These are phyloP conservation scores for Maudiozyma bulderi DNA, from an alignment of 805 yeast species.

Conservation along the genomic window DNA sequence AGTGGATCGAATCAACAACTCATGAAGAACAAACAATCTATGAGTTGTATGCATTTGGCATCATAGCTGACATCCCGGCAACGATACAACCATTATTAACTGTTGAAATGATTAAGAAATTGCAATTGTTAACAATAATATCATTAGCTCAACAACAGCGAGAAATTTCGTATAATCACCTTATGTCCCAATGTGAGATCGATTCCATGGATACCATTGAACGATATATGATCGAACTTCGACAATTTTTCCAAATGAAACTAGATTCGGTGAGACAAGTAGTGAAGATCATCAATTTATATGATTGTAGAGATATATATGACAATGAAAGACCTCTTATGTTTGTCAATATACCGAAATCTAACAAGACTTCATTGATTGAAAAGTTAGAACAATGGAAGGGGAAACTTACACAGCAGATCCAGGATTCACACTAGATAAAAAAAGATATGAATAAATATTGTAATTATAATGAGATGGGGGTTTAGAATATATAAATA, in stretches of 20 bases:
- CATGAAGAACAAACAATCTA: constrained; percentile 7
- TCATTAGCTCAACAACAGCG: constrained; percentile 13
- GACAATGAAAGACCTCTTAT: constrained; percentile 11
- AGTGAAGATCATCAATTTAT: constrained; percentile 8
- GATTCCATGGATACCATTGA: constrained; percentile 12
- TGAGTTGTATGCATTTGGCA: constrained; percentile 25
- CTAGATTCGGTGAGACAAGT: constrained; percentile 17
- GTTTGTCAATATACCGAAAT: not conserved
- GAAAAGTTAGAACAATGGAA: constrained; percentile 12
- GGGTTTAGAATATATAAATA: not conserved
- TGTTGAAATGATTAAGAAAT: constrained; percentile 12
- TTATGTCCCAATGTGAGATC: constrained; percentile 10
- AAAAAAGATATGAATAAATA: not conserved
- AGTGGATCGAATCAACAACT: constrained; percentile 15
- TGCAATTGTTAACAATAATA: constrained; percentile 17
- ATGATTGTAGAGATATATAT: constrained; percentile 24
- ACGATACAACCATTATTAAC: constrained; percentile 4
- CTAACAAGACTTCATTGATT: constrained; percentile 5
- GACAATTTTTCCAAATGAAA: constrained; percentile 10
- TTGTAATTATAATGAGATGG: not conserved
- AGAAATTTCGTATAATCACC: constrained; percentile 9
- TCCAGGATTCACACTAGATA: constrained; percentile 1
- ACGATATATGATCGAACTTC: constrained; percentile 14
- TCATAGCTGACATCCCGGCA: constrained; percentile 10
- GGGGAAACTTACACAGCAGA: constrained; percentile 8